Evolutionary conservation across 2,329 filamentous ascomycete genomes (phyloP).

Genomic region (Hawksworthiomyces lignivorus): DNA sequence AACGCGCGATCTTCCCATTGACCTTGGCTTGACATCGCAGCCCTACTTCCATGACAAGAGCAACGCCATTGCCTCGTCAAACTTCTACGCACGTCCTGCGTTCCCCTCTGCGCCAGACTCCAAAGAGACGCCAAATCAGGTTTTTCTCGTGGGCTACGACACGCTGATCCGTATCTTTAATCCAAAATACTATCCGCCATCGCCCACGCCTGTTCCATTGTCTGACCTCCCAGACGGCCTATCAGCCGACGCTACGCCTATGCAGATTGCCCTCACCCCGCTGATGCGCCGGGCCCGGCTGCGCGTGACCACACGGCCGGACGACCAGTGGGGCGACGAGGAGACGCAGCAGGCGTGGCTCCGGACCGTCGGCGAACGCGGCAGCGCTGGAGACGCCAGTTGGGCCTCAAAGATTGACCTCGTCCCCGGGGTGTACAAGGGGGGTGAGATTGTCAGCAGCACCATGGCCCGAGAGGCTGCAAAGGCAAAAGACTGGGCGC

Average conservation of each 20-base stretch:
- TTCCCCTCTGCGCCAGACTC: not conserved
- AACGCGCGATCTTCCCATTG: slow-evolving; percentile 31
- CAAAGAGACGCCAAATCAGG: slow-evolving; percentile 36
- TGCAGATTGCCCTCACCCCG: slow-evolving; percentile 48
- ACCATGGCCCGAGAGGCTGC: slow-evolving; percentile 57
- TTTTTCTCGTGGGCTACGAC: slow-evolving; percentile 69
- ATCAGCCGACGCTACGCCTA: slow-evolving; percentile 22
- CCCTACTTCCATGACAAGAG: slow-evolving; percentile 72
- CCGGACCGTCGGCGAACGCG: slow-evolving; percentile 34
- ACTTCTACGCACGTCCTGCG: slow-evolving; percentile 30
- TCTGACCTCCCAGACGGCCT: not conserved
- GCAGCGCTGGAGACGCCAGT: slow-evolving; percentile 37
- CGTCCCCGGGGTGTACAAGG: slow-evolving; percentile 39
- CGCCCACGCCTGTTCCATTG: slow-evolving; percentile 13
- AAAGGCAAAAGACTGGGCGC: slow-evolving; percentile 35
- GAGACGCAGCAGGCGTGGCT: slow-evolving; percentile 50
- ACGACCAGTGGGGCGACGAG: slow-evolving; percentile 51
- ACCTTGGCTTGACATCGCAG: slow-evolving; percentile 62
- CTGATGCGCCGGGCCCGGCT: slow-evolving; percentile 58
- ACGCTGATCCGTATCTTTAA: slow-evolving; percentile 66
- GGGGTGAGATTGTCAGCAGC: slow-evolving; percentile 42
- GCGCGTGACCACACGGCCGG: slow-evolving; percentile 55
- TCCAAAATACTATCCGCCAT: slow-evolving; percentile 57
- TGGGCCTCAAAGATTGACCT: slow-evolving; percentile 58
- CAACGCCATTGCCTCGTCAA: slow-evolving; percentile 41